Base-by-base conservation (phyloP, 2,329 filamentous ascomycete genomes). In the Chrysosphaeria jannelii region DNA sequence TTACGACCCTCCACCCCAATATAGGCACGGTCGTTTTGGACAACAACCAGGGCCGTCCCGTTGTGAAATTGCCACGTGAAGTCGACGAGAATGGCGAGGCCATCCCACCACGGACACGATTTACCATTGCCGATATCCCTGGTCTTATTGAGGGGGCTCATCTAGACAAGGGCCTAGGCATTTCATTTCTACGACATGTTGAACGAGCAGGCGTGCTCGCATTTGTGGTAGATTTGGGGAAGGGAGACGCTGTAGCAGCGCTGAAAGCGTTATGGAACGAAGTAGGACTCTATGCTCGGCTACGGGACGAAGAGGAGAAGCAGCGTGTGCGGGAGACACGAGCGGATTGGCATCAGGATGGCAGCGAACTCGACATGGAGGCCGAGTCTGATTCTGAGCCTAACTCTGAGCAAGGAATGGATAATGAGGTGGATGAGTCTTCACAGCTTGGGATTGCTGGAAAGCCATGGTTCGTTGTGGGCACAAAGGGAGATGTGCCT, bases 401-500 rank as follows among this genome's bases (percentile, higher is more conserved):
- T n/a, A n/a, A n/a, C n/a, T n/a, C n/a, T n/a, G n/a, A n/a, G n/a
- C n/a, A 21, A 20, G 23, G 14, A 12, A 5, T 6, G 7, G 8
- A 10, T 9, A 10, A 8, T 8, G 24, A 31, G n/a, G 26, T 33
- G 2, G 32, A 36, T 5, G 31, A 30, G 31, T 30, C 36, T 20
- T 39, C 42, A 4, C 51, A 43, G n/a, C 39, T 72, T n/a, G 62
- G 69, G 19, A 88, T 93, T 32, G 71, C 72, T n/a, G 61, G 60
- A 16, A 97, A 97, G 47, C 79, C 85, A 1, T 97, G 85, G 85
- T 85, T 89, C 36, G 79, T 91, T 5, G 65, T 91, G 20, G 81
- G 75, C 2, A 91, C 79, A 11, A 93, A 93, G 45, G 79, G 75
- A 1, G 81, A 93, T 40, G 41, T 89, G 25, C 60, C 66, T 4